Percentiles rank a stretch among this genome's conserved stretches.
Evolutionary conservation across 148 eudicot genomes (phyloP).

Genomic region (Persicaria maculosa): DNA sequence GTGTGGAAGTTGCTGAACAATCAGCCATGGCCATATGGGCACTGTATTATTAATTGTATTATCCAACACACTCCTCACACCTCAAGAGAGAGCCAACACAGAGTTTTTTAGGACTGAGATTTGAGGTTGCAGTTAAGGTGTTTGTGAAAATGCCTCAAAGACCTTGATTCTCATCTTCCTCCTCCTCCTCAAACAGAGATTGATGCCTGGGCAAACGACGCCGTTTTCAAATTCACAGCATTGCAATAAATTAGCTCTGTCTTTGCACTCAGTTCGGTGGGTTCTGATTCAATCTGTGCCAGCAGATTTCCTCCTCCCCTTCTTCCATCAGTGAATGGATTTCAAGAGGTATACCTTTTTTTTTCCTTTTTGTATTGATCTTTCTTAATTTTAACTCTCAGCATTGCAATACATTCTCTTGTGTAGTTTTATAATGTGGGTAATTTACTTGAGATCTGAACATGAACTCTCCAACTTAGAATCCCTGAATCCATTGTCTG

Average conservation of each 20-base stretch:
- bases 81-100: neutral
- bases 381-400: neutral
- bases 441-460: neutral
- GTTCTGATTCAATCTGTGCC: neutral
- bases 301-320: neutral
- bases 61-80: neutral
- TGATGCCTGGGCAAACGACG: neutral
- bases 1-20: conserved; percentile 8
- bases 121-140: neutral
- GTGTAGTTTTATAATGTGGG: neutral
- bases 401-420: neutral
- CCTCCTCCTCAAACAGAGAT: neutral
- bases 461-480: neutral
- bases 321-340: neutral
- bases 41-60: neutral
- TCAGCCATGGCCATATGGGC: neutral
- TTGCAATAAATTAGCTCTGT: conserved; percentile 1
- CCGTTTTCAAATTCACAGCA: neutral
- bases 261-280: neutral
- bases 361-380: neutral
- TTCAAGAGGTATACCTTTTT: neutral
- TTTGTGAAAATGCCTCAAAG: conserved; percentile 8
- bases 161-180: neutral
- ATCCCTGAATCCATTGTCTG: neutral
- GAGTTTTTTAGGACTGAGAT: neutral